phyloP scores from a whole-genome alignment of 108 stramenopile species.

The Cyclotella distinguenda region DNA sequence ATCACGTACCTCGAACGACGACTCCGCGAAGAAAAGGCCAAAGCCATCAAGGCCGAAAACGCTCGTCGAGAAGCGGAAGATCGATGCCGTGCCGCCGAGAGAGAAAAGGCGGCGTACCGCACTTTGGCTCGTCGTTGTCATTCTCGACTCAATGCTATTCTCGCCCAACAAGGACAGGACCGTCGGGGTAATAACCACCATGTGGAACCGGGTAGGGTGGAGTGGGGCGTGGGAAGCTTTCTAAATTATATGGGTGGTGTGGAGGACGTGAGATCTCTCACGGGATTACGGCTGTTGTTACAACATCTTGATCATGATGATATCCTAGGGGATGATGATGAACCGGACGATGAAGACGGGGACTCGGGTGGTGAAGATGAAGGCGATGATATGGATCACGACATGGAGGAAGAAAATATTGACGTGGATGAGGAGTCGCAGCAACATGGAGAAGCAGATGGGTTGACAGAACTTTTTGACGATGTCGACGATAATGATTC shows the following conservation, averaged over 20 bases:
- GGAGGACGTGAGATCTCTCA: slow-evolving; percentile 15
- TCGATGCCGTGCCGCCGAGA: slow-evolving; percentile 51
- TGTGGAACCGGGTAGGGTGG: slow-evolving; percentile 16
- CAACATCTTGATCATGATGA: slow-evolving; percentile 37
- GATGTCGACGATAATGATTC: slow-evolving; percentile 27
- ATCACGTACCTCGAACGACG: slow-evolving; percentile 60
- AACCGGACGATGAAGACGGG: slow-evolving; percentile 29
- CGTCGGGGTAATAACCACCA: slow-evolving; percentile 14
- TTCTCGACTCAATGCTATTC: slow-evolving; percentile 53
- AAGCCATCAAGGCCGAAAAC: slow-evolving; percentile 49
- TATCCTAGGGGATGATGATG: slow-evolving; percentile 31
- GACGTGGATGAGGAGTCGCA: neutral
- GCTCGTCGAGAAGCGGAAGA: slow-evolving; percentile 61
- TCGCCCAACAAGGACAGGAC: slow-evolving; percentile 25
- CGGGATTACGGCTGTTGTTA: slow-evolving; percentile 24
- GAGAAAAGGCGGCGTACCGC: slow-evolving; percentile 63
- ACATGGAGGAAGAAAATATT: slow-evolving; percentile 41
- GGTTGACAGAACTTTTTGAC: slow-evolving; percentile 23
- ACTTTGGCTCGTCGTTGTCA: slow-evolving; percentile 67
- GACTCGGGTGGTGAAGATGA: slow-evolving; percentile 37
- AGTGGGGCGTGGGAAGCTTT: slow-evolving; percentile 19
- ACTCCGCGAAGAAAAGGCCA: slow-evolving; percentile 66
- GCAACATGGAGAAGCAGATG: slow-evolving; percentile 21
- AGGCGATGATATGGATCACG: slow-evolving; percentile 30
- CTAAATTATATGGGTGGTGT: slow-evolving; percentile 27